Percentiles rank a stretch among this genome's conserved stretches.
These are phyloP conservation scores for Gloeostereum incarnatum DNA, from an alignment of 768 basidiomycete genomes.

Conservation along the genomic window DNA sequence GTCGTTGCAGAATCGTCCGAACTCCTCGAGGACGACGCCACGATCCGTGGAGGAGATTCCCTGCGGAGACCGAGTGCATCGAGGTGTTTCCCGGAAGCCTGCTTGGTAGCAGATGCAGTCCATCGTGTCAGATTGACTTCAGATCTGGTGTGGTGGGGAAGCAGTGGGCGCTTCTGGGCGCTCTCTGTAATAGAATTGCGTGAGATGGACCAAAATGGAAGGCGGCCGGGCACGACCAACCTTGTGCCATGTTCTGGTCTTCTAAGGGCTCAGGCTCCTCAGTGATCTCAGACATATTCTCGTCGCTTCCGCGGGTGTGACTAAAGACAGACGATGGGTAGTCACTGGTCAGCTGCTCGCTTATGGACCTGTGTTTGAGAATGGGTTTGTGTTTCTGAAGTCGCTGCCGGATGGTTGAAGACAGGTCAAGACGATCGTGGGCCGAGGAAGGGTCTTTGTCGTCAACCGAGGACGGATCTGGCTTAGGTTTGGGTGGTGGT, in stretches of 20 bases:
- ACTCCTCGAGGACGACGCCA: constrained; percentile 1
- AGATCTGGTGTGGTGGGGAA: constrained; percentile 81
- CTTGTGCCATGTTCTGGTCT: not conserved
- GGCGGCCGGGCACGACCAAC: not conserved
- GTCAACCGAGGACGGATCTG: constrained; percentile 25
- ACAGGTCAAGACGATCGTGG: constrained; percentile 45
- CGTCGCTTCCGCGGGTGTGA: constrained; percentile 43
- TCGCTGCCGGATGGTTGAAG: constrained; percentile 10
- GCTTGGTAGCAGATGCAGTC: too few species aligned
- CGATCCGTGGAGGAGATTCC: constrained; percentile 63
- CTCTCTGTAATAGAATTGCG: not conserved
- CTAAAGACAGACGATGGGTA: constrained; percentile 49
- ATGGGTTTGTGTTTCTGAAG: constrained; percentile 63
- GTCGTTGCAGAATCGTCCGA: constrained; percentile 1
- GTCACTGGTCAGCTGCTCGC: constrained; percentile 78
- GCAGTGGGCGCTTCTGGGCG: constrained; percentile 37
- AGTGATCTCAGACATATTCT: constrained; percentile 31
- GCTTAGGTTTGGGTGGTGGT: constrained; percentile 49
- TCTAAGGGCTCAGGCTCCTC: constrained; percentile 7
- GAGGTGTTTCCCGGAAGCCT: constrained; percentile 48
- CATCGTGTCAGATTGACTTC: constrained; percentile 71
- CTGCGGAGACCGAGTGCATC: constrained; percentile 33
- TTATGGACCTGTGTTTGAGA: constrained; percentile 89
- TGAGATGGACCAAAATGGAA: not conserved
- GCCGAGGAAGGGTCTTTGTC: constrained; percentile 28